phyloP scores from a whole-genome alignment of 768 basidiomycete genomes.

The Boletus reticulatus region DNA sequence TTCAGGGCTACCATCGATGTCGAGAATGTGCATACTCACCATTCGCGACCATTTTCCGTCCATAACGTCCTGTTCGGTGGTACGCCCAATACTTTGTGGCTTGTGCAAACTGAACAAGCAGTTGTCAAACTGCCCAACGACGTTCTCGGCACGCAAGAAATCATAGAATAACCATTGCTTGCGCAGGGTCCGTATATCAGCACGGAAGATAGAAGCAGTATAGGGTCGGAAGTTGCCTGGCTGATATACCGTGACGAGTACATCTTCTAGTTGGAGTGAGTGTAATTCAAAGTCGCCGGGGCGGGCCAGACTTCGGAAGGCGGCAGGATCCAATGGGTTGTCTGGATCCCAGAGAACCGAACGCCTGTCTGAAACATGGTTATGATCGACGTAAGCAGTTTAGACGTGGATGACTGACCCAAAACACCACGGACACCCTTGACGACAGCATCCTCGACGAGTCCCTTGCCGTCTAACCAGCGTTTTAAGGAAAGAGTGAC shows the following conservation, averaged over 20 bases:
- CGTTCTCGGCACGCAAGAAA: conserved; percentile 83
- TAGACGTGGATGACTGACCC: conserved; percentile 46
- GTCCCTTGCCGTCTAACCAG: conserved; percentile 95
- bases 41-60: conserved; percentile 86
- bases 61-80: conserved; percentile 80
- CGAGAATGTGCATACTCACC: conserved; percentile 46
- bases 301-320: conserved; percentile 69
- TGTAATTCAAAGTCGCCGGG: conserved; percentile 93
- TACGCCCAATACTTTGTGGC: conserved; percentile 93
- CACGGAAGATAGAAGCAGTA: conserved; percentile 90
- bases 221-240: conserved; percentile 91
- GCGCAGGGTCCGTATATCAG: conserved; percentile 77
- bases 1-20: background rate
- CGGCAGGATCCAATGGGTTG: conserved; percentile 74
- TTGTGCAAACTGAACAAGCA: conserved; percentile 95
- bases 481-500: conserved; percentile 87
- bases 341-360: conserved; percentile 84
- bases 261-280: conserved; percentile 86
- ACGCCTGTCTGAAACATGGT: conserved; percentile 64
- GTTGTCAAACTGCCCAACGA: conserved; percentile 97
- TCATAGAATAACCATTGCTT: conserved; percentile 98
- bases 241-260: conserved; percentile 92
- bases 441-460: conserved; percentile 87
- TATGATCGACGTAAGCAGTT: background rate
- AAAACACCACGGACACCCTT: conserved; percentile 93